Conservation (phyloP, 441 rosid species). For the Jatropha multifida region DNA sequence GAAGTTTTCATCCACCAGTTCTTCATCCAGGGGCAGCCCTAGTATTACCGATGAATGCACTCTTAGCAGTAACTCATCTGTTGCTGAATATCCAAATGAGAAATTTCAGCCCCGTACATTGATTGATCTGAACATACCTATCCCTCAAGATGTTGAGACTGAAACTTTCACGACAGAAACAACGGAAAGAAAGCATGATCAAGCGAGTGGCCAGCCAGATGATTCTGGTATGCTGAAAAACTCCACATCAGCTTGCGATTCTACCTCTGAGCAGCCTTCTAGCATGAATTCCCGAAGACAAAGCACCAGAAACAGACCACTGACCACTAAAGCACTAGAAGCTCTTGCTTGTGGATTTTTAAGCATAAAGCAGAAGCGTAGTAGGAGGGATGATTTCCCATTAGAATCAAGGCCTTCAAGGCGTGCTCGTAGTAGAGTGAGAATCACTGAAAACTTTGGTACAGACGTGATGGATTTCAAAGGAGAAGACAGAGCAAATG, state of each 20-base stretch:
- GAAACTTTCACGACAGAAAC: slow-evolving; percentile 30
- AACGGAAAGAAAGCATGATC: slow-evolving; percentile 24
- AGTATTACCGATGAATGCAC: slow-evolving; percentile 28
- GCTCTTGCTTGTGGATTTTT: slow-evolving; percentile 45
- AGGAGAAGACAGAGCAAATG: slow-evolving; percentile 32
- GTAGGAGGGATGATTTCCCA: slow-evolving; percentile 24
- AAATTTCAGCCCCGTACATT: slow-evolving; percentile 27
- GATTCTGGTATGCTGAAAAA: slow-evolving; percentile 15
- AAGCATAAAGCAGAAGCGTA: slow-evolving; percentile 39
- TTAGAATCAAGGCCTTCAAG: slow-evolving; percentile 28
- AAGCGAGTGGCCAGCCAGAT: slow-evolving; percentile 18
- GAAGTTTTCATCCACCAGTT: slow-evolving; percentile 29
- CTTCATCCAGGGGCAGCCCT: slow-evolving; percentile 30
- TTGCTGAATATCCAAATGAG: slow-evolving; percentile 20
- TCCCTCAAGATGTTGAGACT: slow-evolving; percentile 30
- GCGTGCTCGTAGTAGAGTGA: slow-evolving; percentile 26
- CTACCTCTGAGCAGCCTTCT: slow-evolving; percentile 24
- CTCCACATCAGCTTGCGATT: slow-evolving; percentile 1
- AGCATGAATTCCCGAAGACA: slow-evolving; percentile 34
- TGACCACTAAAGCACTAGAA: slow-evolving; percentile 42
- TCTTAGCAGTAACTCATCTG: slow-evolving; percentile 23
- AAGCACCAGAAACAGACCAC: slow-evolving; percentile 44
- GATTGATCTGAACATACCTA: slow-evolving; percentile 52
- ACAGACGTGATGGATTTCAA: slow-evolving; percentile 8
- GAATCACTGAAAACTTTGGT: slow-evolving; percentile 20